A percentile compares a stretch with the other conserved stretches of the same genome.
Conservation (phyloP, 257 asterid species). For the Ehretia macrophylla region DNA sequence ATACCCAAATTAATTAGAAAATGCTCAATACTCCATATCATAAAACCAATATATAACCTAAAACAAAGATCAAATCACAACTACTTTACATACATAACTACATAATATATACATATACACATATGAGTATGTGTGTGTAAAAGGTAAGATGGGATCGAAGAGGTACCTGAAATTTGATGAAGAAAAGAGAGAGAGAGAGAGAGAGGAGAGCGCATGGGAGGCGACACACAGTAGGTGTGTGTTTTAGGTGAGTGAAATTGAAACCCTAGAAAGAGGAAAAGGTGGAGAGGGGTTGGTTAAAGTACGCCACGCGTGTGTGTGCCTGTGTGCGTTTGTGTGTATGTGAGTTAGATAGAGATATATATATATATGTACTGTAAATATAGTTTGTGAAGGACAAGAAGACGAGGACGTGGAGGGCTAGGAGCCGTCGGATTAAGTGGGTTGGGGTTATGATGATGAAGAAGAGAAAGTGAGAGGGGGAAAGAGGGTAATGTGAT, state of each 20-base stretch:
- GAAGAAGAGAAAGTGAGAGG: not conserved
- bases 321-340: not conserved
- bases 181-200: not conserved
- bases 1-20: not conserved
- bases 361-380: not conserved
- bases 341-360: not conserved
- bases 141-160: conserved; percentile 12
- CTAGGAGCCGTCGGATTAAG: not conserved
- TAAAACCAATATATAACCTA: conserved; percentile 8
- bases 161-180: conserved; percentile 17
- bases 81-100: not conserved
- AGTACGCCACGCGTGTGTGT: not conserved
- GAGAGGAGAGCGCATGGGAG: not conserved
- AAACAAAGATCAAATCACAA: conserved; percentile 1
- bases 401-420: not conserved
- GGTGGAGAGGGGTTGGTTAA: not conserved
- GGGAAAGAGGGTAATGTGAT: not conserved
- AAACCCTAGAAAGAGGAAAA: conserved; percentile 28
- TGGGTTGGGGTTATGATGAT: not conserved
- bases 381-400: not conserved
- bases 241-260: not conserved
- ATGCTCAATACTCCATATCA: not conserved
- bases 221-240: not conserved
- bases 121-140: not conserved
- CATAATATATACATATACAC: not conserved